These are phyloP conservation scores for Trichoderma gamsii DNA, from an alignment of 495 filamentous ascomycete species.

Conservation along the genomic window DNA sequence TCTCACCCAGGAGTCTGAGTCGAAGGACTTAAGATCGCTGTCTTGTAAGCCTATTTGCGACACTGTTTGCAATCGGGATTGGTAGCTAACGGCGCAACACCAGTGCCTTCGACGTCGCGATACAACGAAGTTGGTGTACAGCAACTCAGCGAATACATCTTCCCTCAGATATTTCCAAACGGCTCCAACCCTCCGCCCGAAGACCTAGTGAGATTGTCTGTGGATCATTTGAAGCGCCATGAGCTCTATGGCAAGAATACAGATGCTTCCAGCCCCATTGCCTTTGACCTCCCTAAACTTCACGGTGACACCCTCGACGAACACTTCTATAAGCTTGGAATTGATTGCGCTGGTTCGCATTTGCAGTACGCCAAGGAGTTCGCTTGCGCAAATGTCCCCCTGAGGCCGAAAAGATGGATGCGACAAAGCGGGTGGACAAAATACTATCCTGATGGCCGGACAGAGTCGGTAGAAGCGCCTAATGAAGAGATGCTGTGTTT, in stretches of 20 bases:
- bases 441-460: slow-evolving; percentile 67
- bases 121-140: slow-evolving; percentile 94
- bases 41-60: slow-evolving; percentile 26
- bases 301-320: slow-evolving; percentile 82
- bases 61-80: background rate
- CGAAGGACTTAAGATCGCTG: slow-evolving; percentile 26
- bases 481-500: slow-evolving; percentile 80
- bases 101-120: slow-evolving; percentile 56
- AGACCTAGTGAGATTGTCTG: slow-evolving; percentile 70
- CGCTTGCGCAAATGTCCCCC: slow-evolving; percentile 55
- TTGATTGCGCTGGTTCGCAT: slow-evolving; percentile 86
- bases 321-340: slow-evolving; percentile 87
- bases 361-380: slow-evolving; percentile 68
- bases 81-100: slow-evolving; percentile 7
- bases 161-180: slow-evolving; percentile 68
- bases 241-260: slow-evolving; percentile 85
- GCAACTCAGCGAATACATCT: slow-evolving; percentile 76
- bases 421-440: slow-evolving; percentile 86
- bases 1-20: slow-evolving; percentile 20
- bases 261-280: slow-evolving; percentile 66
- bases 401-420: slow-evolving; percentile 76
- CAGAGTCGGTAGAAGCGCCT: slow-evolving; percentile 66
- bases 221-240: slow-evolving; percentile 78
- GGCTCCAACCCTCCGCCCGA: slow-evolving; percentile 48
- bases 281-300: slow-evolving; percentile 76